Base-by-base conservation (phyloP, 108 stramenopile genomes). In the Nitzschia inconspicua region DNA sequence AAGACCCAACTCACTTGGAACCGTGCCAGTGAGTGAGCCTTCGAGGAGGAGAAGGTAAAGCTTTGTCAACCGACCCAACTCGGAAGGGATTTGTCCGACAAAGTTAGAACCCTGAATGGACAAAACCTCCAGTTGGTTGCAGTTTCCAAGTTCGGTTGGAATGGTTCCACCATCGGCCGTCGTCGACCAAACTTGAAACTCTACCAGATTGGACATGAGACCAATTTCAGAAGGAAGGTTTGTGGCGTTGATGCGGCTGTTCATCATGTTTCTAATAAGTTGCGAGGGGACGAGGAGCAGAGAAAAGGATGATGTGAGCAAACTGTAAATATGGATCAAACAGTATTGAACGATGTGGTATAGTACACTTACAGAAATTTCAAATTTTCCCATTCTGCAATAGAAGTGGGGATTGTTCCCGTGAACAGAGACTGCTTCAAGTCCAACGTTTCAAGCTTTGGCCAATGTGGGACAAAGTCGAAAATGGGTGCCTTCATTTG, bases 81-180 rank as follows among this genome's bases (percentile, higher is more conserved):
- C 79, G 16, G 68, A 39, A 9, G 85, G 85, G n/a, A 85, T 66
- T 3, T 44, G 14, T 22, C 80, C 72, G 2, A 41, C 41, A 31
- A 85, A 49, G 27, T 64, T 52, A 51, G 68, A 71, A n/a, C 37
- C 29, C 4, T 49, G 36, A 34, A 84, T 30, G 8, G 68, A 63
- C 25, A 84, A 60, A n/a, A 41, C 50, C 18, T 34, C 46, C n/a
- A 81, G 52, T 18, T 42, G 51, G 5, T 34, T 24, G 23, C 79
- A 48, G 10, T 60, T 58, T 31, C 75, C 72, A 3, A 85, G 24
- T 34, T 79, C 69, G 28, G 51, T 43, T 1, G 84, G 84, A 18
- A 86, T 43, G 4, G 39, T 43, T 19, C 80, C 85, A 0, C n/a
- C 10, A 11, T 6, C 44, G 8, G 27, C 5, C 3, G 2, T 10